Evolutionary conservation across 2,329 filamentous ascomycete species (phyloP).

Genomic region (Nemania diffusa): DNA sequence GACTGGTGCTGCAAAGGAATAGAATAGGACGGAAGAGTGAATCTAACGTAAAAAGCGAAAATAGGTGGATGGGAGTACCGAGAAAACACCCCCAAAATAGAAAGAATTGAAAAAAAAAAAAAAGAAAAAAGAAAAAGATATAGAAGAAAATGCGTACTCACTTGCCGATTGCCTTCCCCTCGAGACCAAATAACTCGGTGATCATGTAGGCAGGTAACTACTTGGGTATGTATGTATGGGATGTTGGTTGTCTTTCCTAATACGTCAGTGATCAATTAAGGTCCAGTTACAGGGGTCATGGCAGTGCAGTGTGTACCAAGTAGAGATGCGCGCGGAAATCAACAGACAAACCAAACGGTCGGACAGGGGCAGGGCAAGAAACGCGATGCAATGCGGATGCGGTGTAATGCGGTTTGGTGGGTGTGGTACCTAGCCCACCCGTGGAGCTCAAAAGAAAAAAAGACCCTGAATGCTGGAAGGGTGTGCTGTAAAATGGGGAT

Average conservation of each 20-base stretch:
- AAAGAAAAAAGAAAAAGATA: constrained; percentile 1
- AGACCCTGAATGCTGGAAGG: background rate
- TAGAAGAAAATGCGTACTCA: too few relatives aligned
- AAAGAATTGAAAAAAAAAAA: background rate
- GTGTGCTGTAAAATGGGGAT: constrained; percentile 1
- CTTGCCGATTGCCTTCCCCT: constrained; percentile 4
- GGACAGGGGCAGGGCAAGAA: constrained; percentile 34
- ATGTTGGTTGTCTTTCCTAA: constrained; percentile 16
- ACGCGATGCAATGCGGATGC: constrained; percentile 35
- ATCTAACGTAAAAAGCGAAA: background rate
- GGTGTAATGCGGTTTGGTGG: constrained; percentile 32
- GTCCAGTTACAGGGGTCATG: constrained; percentile 18
- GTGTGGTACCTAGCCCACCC: constrained; percentile 10
- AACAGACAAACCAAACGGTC: constrained; percentile 26
- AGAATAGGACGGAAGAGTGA: background rate
- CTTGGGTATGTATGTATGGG: background rate
- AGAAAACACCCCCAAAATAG: background rate
- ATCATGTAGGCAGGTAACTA: too few relatives aligned
- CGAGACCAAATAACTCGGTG: background rate
- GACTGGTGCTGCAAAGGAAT: too few relatives aligned
- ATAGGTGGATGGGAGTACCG: background rate
- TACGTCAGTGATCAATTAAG: constrained; percentile 17
- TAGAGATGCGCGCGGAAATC: constrained; percentile 35
- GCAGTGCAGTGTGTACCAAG: constrained; percentile 8
- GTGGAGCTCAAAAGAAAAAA: constrained; percentile 14